Evolutionary conservation across 1,284 basidiomycete genomes (phyloP).

Genomic region (Hymenochaete sp.): DNA sequence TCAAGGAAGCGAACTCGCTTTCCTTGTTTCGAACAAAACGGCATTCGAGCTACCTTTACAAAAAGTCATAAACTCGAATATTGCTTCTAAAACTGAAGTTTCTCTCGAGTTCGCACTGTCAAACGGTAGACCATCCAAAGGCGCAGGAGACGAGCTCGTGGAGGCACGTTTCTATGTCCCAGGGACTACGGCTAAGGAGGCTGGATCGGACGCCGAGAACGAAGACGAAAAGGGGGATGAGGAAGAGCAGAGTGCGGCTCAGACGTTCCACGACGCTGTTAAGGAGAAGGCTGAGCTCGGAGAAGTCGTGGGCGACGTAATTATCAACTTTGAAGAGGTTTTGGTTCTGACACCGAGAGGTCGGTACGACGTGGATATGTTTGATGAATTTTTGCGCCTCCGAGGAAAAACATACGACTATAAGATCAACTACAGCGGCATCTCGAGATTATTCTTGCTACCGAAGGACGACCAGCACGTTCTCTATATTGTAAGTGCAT

Average conservation of each 20-base stretch:
- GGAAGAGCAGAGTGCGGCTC: slow-evolving; percentile 81
- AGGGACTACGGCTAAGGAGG: slow-evolving; percentile 63
- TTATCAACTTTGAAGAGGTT: slow-evolving; percentile 94
- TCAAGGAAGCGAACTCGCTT: slow-evolving; percentile 84
- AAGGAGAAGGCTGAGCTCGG: slow-evolving; percentile 97
- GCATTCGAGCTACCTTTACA: slow-evolving; percentile 88
- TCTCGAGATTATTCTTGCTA: slow-evolving; percentile 86
- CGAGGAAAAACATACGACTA: slow-evolving; percentile 99
- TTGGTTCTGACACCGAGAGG: slow-evolving; percentile 96
- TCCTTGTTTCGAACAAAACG: slow-evolving; percentile 84
- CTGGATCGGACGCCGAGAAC: slow-evolving; percentile 57
- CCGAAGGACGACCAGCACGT: slow-evolving; percentile 98
- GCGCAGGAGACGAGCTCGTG: slow-evolving; percentile 77
- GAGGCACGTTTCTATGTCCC: slow-evolving; percentile 98
- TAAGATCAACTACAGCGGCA: slow-evolving; percentile 89
- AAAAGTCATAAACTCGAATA: slow-evolving; percentile 93
- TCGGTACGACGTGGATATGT: slow-evolving; percentile 97
- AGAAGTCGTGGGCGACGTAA: slow-evolving; percentile 84
- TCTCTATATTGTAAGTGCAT: slow-evolving; percentile 73
- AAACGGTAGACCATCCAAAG: slow-evolving; percentile 36
- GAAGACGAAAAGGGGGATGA: slow-evolving; percentile 57
- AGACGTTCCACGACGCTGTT: slow-evolving; percentile 93
- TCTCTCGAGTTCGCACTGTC: slow-evolving; percentile 84
- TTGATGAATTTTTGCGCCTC: slow-evolving; percentile 85
- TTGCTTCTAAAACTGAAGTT: slow-evolving; percentile 94